Base-by-base conservation (phyloP, 1,139 yeast species). In the Magnusiomyces sp. region DNA sequence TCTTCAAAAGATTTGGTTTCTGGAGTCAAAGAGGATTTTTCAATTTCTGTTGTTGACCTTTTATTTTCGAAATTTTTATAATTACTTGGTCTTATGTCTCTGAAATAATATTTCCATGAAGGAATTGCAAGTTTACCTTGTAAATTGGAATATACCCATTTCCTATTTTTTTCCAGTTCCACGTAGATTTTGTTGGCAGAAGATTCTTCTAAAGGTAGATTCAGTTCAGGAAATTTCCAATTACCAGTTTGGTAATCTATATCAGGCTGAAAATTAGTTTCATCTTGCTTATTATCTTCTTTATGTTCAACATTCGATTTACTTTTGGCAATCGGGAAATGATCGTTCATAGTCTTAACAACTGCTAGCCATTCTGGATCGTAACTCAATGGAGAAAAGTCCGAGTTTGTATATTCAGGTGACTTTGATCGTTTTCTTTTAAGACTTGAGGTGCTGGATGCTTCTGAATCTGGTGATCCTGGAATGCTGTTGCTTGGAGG, bases 291-390 rank as follows among this genome's bases (percentile, higher is more conserved):
- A 4, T n/a, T 37, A 7, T 37, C n/a, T 11, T 16, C 20, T 10
- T 16, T 37, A 5, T 39, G 42, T 5, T 13, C 31, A 29, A 13
- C 11, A 6, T 14, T 33, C 16, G 7, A 23, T 23, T 23, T 23
- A 7, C 29, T 23, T 23, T 23, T 23, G 6, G 42, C 20, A 20
- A 53, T 49, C 10, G 58, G 55, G 29, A 58, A 57, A 48, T 55
- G 58, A n/a, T 51, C 49, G 45, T 63, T 55, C 52, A 59, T 52
- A 13, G 64, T 59, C 38, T 64, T 56, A 1, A 65, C 60, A 20
- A 69, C 63, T 2, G 71, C 69, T 17, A 69, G 60, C 73, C 73
- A 69, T 45, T 69, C 68, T 1, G 68, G 61, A 47, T 69, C 73
- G 47, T 67, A 69, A 9, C 48, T 49, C 10, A 68, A 55, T 7